Percentiles rank a stretch among this genome's conserved stretches.
These are phyloP conservation scores for Phaeosphaeria sp. DNA, from an alignment of 2,329 filamentous ascomycete genomes.

Conservation along the genomic window DNA sequence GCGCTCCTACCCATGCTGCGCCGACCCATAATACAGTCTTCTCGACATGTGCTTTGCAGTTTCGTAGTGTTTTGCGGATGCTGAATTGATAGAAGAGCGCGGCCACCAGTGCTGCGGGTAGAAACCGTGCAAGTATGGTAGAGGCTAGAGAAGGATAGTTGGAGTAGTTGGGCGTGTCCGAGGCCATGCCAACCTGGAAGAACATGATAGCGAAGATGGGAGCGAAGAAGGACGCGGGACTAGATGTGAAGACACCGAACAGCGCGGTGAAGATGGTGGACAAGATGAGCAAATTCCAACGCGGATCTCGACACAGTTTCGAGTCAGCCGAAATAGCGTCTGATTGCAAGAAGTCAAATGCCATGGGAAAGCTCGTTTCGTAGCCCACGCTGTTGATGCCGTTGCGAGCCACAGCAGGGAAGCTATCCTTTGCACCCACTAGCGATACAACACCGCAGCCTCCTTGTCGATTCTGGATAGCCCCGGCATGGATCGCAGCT, in stretches of 20 bases:
- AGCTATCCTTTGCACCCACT: slow-evolving; percentile 31
- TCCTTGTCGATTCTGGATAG: slow-evolving; percentile 34
- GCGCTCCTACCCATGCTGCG: slow-evolving; percentile 43
- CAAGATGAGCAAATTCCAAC: slow-evolving; percentile 41
- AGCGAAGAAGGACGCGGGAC: slow-evolving; percentile 28
- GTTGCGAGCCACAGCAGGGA: slow-evolving; percentile 28
- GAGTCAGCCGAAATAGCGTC: slow-evolving; percentile 17
- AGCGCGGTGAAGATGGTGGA: slow-evolving; percentile 41
- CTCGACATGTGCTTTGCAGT: slow-evolving; percentile 42
- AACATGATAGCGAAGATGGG: slow-evolving; percentile 20
- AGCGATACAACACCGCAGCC: slow-evolving; percentile 43
- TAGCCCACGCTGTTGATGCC: slow-evolving; percentile 42
- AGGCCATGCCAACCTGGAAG: slow-evolving; percentile 46
- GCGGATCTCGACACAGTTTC: slow-evolving; percentile 39
- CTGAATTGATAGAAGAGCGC: slow-evolving; percentile 38
- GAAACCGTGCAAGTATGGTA: slow-evolving; percentile 37
- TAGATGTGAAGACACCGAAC: slow-evolving; percentile 39
- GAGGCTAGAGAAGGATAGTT: slow-evolving; percentile 42
- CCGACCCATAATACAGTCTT: slow-evolving; percentile 48
- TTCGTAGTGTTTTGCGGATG: slow-evolving; percentile 32
- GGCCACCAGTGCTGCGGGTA: slow-evolving; percentile 41
- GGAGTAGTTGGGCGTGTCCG: slow-evolving; percentile 41
- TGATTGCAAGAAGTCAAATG: slow-evolving; percentile 36
- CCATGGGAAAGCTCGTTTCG: slow-evolving; percentile 43
- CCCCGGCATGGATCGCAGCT: slow-evolving; percentile 45